Evolutionary conservation across 192 early-diverging fungal genomes (phyloP).

Genomic region (Polychytrium aggregatum): DNA sequence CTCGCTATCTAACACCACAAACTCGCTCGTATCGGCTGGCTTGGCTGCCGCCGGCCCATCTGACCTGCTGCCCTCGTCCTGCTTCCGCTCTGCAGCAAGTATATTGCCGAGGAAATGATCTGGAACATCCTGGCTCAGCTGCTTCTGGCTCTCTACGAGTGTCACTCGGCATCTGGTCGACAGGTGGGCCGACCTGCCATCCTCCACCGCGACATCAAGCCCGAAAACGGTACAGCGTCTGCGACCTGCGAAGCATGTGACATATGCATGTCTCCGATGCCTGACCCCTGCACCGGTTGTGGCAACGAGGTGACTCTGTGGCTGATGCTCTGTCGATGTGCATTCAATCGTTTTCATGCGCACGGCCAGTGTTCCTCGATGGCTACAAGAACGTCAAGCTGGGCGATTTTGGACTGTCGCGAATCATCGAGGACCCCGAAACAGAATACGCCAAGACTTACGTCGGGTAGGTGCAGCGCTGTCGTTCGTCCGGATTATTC

Average conservation of each 20-base stretch:
- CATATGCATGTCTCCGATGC: too few species aligned
- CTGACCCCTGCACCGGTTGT: too few species aligned
- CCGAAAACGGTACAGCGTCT: slow-evolving; percentile 61
- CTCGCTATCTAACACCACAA: too few species aligned
- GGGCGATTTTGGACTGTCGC: slow-evolving; percentile 65
- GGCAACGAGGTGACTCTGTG: too few species aligned
- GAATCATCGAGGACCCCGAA: slow-evolving; percentile 46
- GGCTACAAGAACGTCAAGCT: slow-evolving; percentile 55
- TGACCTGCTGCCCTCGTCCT: too few species aligned
- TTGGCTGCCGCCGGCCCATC: too few species aligned
- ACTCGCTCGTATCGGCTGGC: too few species aligned
- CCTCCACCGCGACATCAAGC: slow-evolving; percentile 52
- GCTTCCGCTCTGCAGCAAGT: too few species aligned
- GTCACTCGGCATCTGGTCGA: slow-evolving; percentile 29
- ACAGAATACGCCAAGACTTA: slow-evolving; percentile 60
- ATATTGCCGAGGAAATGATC: slow-evolving; percentile 51
- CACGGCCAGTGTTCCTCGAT: slow-evolving; percentile 51
- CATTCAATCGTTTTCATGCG: too few species aligned
- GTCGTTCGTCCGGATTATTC: not conserved
- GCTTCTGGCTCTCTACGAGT: slow-evolving; percentile 53
- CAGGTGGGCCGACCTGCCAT: not conserved
- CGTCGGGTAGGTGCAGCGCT: slow-evolving; percentile 51
- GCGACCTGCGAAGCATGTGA: too few species aligned
- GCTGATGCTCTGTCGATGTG: too few species aligned
- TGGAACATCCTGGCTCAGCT: slow-evolving; percentile 60